Evolutionary conservation across 2,329 filamentous ascomycete genomes (phyloP).

Genomic region (Colletotrichum truncatum): DNA sequence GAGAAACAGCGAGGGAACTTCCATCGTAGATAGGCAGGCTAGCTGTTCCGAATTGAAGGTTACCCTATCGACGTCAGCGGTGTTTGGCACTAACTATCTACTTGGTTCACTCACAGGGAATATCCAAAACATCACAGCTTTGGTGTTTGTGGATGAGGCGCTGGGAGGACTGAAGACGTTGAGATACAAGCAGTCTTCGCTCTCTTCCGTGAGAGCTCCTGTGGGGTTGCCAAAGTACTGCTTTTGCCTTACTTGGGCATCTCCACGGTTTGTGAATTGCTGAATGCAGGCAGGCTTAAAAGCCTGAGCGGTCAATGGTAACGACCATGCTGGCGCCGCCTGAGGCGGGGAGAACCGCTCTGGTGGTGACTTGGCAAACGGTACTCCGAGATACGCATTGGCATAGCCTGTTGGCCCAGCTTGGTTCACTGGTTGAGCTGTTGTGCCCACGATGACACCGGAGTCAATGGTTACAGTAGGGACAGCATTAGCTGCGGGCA

Average conservation of each 20-base stretch:
- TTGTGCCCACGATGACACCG: conserved; percentile 13
- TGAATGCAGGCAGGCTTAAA: conserved; percentile 25
- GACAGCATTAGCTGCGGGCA: background rate
- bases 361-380: conserved; percentile 24
- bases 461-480: conserved; percentile 11
- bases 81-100: background rate
- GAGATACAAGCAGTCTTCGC: conserved; percentile 46
- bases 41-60: conserved; percentile 27
- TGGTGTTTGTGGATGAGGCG: conserved; percentile 12
- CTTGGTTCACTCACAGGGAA: conserved; percentile 7
- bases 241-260: conserved; percentile 1
- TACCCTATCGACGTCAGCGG: background rate
- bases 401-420: conserved; percentile 2
- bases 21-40: conserved; percentile 25
- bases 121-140: conserved; percentile 32
- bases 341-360: conserved; percentile 25
- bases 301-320: conserved; percentile 1
- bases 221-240: conserved; percentile 19
- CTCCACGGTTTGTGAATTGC: conserved; percentile 7
- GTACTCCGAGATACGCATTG: conserved; percentile 20
- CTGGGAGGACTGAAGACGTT: conserved; percentile 41
- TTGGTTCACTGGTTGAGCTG: background rate
- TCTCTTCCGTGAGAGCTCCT: conserved; percentile 31
- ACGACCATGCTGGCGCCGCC: background rate
- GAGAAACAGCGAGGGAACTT: conserved; percentile 1